Evolutionary conservation across 2,329 filamentous ascomycete genomes (phyloP), one percentile per base, ranked within the genome.

Genomic region (Trichoderma oligosporum): DNA sequence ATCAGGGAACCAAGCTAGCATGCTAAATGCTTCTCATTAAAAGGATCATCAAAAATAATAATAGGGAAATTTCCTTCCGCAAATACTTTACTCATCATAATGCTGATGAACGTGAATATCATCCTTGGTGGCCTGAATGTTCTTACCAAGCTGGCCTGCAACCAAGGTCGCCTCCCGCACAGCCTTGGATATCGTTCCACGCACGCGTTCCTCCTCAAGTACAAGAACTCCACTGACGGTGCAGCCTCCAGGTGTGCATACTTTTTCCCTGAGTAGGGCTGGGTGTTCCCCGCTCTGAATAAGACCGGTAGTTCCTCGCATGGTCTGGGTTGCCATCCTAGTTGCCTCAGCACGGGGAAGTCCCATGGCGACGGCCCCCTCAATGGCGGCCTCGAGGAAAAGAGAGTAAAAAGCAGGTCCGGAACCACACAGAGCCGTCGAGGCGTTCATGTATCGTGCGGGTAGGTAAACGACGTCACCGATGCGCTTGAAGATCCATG

Each of bases 291-390:
- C 87, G 55, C 74, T 79, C 56, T 89, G 76, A 9, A 92, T 83
- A 64, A 92, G 67, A 0, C 81, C 83, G 0, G 88, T 86, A 0
- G 86, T 84, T 20, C 89, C 89, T 62, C 82, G 80, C 86, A 91
- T 90, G 11, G 85, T 84, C 76, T 93, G 89, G 1, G 88, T 86
- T 24, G 88, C 88, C 87, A 93, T 91, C 60, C 82, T 75, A 68
- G 85, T 84, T 1, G 88, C 88, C 67, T 91, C 87, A 2, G 80
- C 81, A 46, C 88, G 78, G 4, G 88, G 87, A 29, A 93, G 67
- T 0, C 89, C 89, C 85, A 91, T 89, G 12, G 88, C 87, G 1
- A 93, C 87, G 4, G 84, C 88, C 6, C 88, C 89, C 64, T 92
- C 88, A 12, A 88, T 84, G 44, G 88, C 81, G 6, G 86, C 87